phyloP scores from a whole-genome alignment of 2,329 filamentous ascomycete species.

The Fusarium goolgardi region DNA sequence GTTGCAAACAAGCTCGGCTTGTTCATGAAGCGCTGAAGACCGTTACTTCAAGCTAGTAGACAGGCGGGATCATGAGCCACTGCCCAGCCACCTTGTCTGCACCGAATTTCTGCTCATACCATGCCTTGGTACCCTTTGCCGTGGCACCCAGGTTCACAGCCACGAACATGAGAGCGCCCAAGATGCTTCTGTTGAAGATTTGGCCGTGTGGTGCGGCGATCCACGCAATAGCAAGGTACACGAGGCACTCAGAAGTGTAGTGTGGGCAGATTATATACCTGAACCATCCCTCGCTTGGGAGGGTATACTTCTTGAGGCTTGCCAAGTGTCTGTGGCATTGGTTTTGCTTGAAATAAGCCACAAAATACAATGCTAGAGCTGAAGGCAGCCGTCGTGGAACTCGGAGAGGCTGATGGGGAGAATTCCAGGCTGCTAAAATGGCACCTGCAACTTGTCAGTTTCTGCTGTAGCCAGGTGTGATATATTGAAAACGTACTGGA shows the following conservation, averaged over 20 bases:
- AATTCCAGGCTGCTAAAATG: conserved; percentile 52
- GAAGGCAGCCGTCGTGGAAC: conserved; percentile 51
- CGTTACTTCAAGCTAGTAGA: conserved; percentile 60
- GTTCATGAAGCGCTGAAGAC: conserved; percentile 54
- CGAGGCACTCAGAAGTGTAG: conserved; percentile 87
- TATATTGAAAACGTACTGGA: conserved; percentile 63
- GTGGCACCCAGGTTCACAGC: conserved; percentile 83
- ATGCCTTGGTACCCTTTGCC: conserved; percentile 79
- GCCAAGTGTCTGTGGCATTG: conserved; percentile 77
- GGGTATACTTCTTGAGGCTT: conserved; percentile 81
- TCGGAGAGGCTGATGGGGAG: conserved; percentile 25
- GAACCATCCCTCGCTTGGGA: conserved; percentile 81
- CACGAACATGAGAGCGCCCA: conserved; percentile 79
- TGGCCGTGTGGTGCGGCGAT: conserved; percentile 75
- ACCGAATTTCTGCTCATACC: conserved; percentile 84
- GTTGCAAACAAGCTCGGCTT: conserved; percentile 74
- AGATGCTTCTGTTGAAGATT: conserved; percentile 77
- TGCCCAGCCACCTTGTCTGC: conserved; percentile 68
- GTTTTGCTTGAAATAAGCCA: conserved; percentile 79
- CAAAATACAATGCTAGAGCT: conserved; percentile 72
- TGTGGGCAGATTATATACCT: conserved; percentile 82
- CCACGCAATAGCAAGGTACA: conserved; percentile 84
- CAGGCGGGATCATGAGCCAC: conserved; percentile 81
- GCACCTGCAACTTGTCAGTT: conserved; percentile 45
- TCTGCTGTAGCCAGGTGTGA: not conserved